Percentiles rank a stretch among this genome's conserved stretches.
These are phyloP conservation scores for Hylodesmum podocarpum DNA, from an alignment of 306 rosid species.

Conservation along the genomic window DNA sequence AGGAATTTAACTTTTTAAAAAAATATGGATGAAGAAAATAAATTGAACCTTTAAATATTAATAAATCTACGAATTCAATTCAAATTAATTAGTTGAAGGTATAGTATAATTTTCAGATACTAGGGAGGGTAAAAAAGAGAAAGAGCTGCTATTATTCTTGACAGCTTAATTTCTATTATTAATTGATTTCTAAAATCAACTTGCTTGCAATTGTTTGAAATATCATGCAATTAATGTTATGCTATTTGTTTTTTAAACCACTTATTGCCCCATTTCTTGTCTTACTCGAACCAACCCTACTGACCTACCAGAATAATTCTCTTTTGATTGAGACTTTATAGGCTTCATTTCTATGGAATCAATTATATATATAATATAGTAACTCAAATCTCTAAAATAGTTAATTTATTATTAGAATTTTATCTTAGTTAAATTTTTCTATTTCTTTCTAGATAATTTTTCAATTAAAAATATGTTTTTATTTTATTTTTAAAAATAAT, in stretches of 20 bases:
- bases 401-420: no score
- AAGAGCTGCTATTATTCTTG: background rate
- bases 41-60: background rate
- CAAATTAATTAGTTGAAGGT: background rate
- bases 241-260: slow-evolving; percentile 18
- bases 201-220: slow-evolving; percentile 23
- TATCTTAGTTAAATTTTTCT: background rate
- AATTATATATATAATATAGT: background rate
- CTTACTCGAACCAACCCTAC: slow-evolving; percentile 30
- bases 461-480: background rate
- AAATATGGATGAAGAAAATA: no score
- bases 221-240: slow-evolving; percentile 10
- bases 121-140: background rate
- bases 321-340: background rate
- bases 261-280: slow-evolving; percentile 27
- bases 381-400: background rate
- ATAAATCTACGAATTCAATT: background rate
- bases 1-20: no score
- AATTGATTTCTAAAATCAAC: slow-evolving; percentile 28
- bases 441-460: background rate
- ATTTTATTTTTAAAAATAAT: background rate
- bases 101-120: background rate
- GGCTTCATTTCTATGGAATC: background rate
- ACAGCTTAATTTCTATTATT: slow-evolving; percentile 31
- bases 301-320: slow-evolving; percentile 31